phyloP scores from a whole-genome alignment of 768 basidiomycete genomes.

The Tylopilus rubrobrunneus region DNA sequence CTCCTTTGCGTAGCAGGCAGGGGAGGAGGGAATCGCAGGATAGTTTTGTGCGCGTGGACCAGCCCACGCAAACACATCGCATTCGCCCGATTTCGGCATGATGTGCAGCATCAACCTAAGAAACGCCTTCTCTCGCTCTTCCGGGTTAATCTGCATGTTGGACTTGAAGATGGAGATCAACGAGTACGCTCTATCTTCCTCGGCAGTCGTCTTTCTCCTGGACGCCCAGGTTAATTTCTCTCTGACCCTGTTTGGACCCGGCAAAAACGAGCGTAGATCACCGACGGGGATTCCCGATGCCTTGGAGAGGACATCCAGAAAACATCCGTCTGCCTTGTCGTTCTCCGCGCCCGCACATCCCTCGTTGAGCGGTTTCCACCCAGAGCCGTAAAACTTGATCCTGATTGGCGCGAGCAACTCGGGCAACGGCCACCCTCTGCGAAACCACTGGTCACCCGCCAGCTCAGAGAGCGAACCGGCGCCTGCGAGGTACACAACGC shows the following conservation, averaged over 20 bases:
- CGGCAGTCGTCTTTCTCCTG: background rate
- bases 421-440: background rate
- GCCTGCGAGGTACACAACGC: constrained; percentile 3
- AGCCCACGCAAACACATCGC: constrained; percentile 7
- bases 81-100: background rate
- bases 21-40: constrained; percentile 7
- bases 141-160: background rate
- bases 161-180: constrained; percentile 6
- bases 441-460: background rate
- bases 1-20: constrained; percentile 1
- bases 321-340: constrained; percentile 3
- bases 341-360: background rate
- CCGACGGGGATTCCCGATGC: constrained; percentile 2
- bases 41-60: background rate
- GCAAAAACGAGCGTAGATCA: constrained; percentile 1
- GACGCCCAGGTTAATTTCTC: constrained; percentile 6
- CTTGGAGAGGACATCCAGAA: background rate
- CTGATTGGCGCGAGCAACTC: constrained; percentile 2
- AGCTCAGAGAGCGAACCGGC: constrained; percentile 1
- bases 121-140: background rate
- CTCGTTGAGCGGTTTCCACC: constrained; percentile 5
- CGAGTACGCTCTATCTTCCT: background rate
- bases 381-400: constrained; percentile 5
- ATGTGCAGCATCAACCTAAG: constrained; percentile 4
- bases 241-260: constrained; percentile 6